A percentile compares a stretch with the other conserved stretches of the same genome.
Conservation (phyloP, 345 rosid genomes). For the Fremontodendron californicum region DNA sequence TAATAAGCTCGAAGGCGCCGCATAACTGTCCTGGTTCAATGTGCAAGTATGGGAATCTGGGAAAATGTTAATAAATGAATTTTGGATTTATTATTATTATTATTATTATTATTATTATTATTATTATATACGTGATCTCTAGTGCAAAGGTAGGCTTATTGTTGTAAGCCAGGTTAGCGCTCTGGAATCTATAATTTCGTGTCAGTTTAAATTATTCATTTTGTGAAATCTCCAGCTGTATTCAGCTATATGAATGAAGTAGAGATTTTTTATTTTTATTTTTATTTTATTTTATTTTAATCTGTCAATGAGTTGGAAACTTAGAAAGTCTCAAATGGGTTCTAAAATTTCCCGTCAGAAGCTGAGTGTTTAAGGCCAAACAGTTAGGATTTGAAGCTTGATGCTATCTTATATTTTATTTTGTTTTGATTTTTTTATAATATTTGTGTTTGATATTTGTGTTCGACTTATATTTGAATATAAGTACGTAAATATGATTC, state of each 20-base stretch:
- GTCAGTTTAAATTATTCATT: conserved; percentile 19
- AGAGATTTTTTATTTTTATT: no score
- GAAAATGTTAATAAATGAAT: not conserved
- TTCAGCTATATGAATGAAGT: conserved; percentile 29
- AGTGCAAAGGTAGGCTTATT: conserved; percentile 25
- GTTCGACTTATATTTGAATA: no score
- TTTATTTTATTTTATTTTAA: conserved; percentile 31
- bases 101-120: not conserved
- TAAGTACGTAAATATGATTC: no score
- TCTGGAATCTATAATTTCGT: conserved; percentile 19
- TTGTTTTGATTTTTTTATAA: no score
- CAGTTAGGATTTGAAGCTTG: not conserved
- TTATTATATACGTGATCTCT: not conserved
- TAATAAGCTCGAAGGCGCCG: not conserved
- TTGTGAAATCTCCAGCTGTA: conserved; percentile 51
- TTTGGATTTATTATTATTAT: no score
- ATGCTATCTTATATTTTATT: no score
- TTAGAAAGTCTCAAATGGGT: conserved; percentile 20
- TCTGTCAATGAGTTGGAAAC: conserved; percentile 45
- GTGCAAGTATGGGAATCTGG: conserved; percentile 20
- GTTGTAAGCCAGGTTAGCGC: conserved; percentile 39
- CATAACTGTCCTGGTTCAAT: conserved; percentile 29
- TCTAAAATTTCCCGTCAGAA: not conserved
- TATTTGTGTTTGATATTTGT: no score
- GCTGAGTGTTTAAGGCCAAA: not conserved